phyloP scores from a whole-genome alignment of 1,139 yeast species.

The Komagataea norvegica region DNA sequence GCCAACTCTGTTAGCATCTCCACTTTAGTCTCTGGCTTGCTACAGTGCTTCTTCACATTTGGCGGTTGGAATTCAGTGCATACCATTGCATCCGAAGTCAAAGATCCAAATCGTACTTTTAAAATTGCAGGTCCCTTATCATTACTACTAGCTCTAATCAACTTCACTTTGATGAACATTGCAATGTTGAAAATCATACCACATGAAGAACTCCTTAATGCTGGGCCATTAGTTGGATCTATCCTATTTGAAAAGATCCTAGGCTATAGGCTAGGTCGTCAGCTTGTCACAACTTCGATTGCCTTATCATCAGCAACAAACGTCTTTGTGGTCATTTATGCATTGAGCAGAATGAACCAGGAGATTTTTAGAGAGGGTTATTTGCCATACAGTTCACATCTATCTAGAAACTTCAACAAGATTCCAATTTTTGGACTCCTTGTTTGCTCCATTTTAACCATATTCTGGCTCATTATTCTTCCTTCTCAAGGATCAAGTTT shows the following conservation, averaged over 20 bases:
- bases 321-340: slow-evolving; percentile 55
- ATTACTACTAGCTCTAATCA: slow-evolving; percentile 41
- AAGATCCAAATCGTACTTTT: slow-evolving; percentile 52
- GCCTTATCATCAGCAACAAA: slow-evolving; percentile 61
- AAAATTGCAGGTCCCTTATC: slow-evolving; percentile 60
- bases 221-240: slow-evolving; percentile 59
- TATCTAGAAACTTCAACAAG: slow-evolving; percentile 55
- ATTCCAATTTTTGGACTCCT: slow-evolving; percentile 50
- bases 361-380: slow-evolving; percentile 62
- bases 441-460: slow-evolving; percentile 30
- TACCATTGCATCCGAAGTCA: slow-evolving; percentile 56
- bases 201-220: slow-evolving; percentile 45
- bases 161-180: slow-evolving; percentile 50
- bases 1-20: slow-evolving; percentile 35
- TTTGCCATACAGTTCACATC: slow-evolving; percentile 45
- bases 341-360: slow-evolving; percentile 57
- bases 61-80: slow-evolving; percentile 66
- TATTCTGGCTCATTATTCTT: slow-evolving; percentile 36
- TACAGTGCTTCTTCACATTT: slow-evolving; percentile 56
- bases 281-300: slow-evolving; percentile 49
- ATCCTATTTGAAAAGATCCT: slow-evolving; percentile 51
- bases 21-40: slow-evolving; percentile 50
- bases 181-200: slow-evolving; percentile 55
- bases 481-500: slow-evolving; percentile 53
- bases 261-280: slow-evolving; percentile 49